Base-by-base conservation (phyloP, 1,284 basidiomycete species). In the Ceratobasidium sp. region DNA sequence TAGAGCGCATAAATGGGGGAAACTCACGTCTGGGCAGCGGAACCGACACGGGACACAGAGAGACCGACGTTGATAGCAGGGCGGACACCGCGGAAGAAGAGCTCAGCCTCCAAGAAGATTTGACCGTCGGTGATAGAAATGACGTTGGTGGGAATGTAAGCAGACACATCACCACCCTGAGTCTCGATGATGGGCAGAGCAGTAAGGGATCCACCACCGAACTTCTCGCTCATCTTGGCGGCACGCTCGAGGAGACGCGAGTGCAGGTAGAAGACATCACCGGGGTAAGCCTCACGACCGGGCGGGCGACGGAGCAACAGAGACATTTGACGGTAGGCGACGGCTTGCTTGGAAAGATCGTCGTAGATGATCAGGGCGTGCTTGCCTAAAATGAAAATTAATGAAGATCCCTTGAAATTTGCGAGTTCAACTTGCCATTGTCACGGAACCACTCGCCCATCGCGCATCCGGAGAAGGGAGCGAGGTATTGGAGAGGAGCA, bases 361-460 rank as follows among this genome's bases (percentile, higher is more conserved):
- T 99, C 97, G 88, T 98, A 99, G 89, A 99, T 95, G 88, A 99
- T 99, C 84, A 99, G 91, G 83, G 97, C 89, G 89, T 90, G 89
- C 84, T 83, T 78, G 64, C 74, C 93, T 94, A 80, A 0, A 67
- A 44, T 79, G 66, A 56, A 56, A 59, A 52, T 57, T 33, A 78
- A 79, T 23, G 7, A 23, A 9, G 48, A 20, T 57, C 64, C 40
- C 54, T 52, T 42, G n/a, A 23, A 54, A 20, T 38, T 7, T 46
- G 20, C 38, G 23, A 44, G 12, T 10, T 2, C 4, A 94, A 93
- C 87, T 95, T 97, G 90, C 96, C 96, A 87, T 99, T 99, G 90
- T 99, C 97, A 90, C 97, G 96, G 97, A 99, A 99, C 97, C 97
- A 99, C 90, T 99, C 97, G 87, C 97, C 97, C 95, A 99, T 99